Evolutionary conservation across 2,329 filamentous ascomycete genomes (phyloP).

Genomic region (Aspergillus awamori): DNA sequence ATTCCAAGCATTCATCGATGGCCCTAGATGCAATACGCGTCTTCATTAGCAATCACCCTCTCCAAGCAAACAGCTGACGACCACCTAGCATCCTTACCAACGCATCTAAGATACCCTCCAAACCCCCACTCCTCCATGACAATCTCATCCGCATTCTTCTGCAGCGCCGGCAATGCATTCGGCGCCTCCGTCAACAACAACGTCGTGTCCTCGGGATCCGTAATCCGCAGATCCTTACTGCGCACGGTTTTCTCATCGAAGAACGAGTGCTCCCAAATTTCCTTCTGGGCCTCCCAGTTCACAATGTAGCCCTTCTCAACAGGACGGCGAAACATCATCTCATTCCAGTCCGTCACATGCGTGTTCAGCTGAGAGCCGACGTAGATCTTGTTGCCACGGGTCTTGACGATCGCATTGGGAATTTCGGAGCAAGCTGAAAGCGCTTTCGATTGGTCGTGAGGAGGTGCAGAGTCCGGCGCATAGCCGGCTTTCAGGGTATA

Average conservation of each 20-base stretch:
- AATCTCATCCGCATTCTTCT: slow-evolving; percentile 92
- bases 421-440: slow-evolving; percentile 64
- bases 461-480: slow-evolving; percentile 47
- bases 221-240: slow-evolving; percentile 43
- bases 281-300: slow-evolving; percentile 94
- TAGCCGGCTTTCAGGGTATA: slow-evolving; percentile 91
- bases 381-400: slow-evolving; percentile 76
- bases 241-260: slow-evolving; percentile 69
- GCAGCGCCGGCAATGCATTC: slow-evolving; percentile 77
- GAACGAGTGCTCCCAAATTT: slow-evolving; percentile 91
- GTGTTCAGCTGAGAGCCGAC: slow-evolving; percentile 73
- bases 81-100: slow-evolving; percentile 57
- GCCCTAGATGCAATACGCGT: slow-evolving; percentile 51
- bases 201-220: slow-evolving; percentile 77
- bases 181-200: slow-evolving; percentile 83
- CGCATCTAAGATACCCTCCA: slow-evolving; percentile 75
- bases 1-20: slow-evolving; percentile 79
- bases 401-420: slow-evolving; percentile 86
- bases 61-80: not conserved
- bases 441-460: slow-evolving; percentile 45
- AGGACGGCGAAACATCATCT: slow-evolving; percentile 81
- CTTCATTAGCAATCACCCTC: not conserved
- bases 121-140: slow-evolving; percentile 98
- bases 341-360: slow-evolving; percentile 83
- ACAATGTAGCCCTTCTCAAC: slow-evolving; percentile 95